Evolutionary conservation across 768 basidiomycete species (phyloP).

Genomic region (Boletus speciosus): DNA sequence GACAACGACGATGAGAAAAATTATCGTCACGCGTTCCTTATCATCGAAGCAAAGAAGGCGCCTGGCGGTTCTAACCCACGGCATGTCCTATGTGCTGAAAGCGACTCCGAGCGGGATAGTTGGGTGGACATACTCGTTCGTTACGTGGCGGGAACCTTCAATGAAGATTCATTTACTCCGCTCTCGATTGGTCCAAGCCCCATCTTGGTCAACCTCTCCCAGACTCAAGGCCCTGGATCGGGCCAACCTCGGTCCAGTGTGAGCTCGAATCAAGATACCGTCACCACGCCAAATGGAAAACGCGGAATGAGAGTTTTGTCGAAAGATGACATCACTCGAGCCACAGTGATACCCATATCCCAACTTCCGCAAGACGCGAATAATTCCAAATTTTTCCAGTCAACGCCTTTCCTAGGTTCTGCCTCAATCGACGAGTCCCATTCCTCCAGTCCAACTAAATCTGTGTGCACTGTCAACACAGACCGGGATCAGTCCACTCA

Average conservation of each 20-base stretch:
- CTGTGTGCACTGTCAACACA: constrained; percentile 43
- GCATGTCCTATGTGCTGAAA: constrained; percentile 96
- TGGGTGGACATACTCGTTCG: constrained; percentile 95
- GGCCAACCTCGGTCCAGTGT: constrained; percentile 57
- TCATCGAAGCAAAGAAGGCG: constrained; percentile 82
- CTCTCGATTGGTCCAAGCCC: constrained; percentile 35
- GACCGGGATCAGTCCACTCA: constrained; percentile 22
- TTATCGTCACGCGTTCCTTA: constrained; percentile 95
- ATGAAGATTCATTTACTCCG: constrained; percentile 57
- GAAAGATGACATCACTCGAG: constrained; percentile 60
- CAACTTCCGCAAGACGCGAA: constrained; percentile 50
- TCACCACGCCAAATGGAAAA: constrained; percentile 23
- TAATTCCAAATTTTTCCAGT: constrained; percentile 59
- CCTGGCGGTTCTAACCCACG: constrained; percentile 68
- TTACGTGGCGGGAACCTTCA: constrained; percentile 80
- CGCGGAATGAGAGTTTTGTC: constrained; percentile 44
- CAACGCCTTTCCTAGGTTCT: constrained; percentile 32
- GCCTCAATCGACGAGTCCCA: constrained; percentile 23
- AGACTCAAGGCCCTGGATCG: constrained; percentile 25
- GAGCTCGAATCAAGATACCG: constrained; percentile 38
- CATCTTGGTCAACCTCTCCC: constrained; percentile 24
- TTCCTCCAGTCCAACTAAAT: constrained; percentile 55
- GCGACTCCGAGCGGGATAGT: constrained; percentile 85
- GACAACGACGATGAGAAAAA: constrained; percentile 81
- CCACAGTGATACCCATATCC: constrained; percentile 52